Base-by-base conservation (phyloP, 1,284 basidiomycete species). In the Agaricales sp. region DNA sequence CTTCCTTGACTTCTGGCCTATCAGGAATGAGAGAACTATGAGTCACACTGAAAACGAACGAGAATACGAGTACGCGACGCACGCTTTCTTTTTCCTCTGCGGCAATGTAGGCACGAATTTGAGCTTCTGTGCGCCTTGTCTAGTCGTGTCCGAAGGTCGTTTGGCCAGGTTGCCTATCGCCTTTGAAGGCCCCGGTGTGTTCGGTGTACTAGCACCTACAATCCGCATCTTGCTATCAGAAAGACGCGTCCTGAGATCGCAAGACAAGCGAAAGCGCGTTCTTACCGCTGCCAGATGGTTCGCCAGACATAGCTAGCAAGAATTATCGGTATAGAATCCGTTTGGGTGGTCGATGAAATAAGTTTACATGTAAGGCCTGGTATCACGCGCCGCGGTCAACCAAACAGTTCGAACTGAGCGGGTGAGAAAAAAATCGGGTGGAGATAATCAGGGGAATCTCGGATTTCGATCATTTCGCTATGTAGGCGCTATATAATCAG, bases 31-130 rank as follows among this genome's bases (percentile, higher is more conserved):
- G 53, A 50, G 39, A 50, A 35, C 30, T 35, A 35, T n/a, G n/a
- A 8, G 30, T 35, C 8, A 35, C 30, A 35, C 8, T 47, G 46
- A 48, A 47, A 46, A 25, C 12, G 53, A n/a, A n/a, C n/a, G n/a
- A n/a, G 35, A 21, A 25, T 47, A 50, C 35, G 24, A 41, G 30
- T 46, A 30, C 54, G 54, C 51, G 45, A 73, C 85, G 70, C 63
- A 86, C 85, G 85, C 82, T 66, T 85, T 85, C 69, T 82, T 85
- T 56, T 85, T 75, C 54, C 82, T 68, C 19, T 73, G 62, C 12
- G 85, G 83, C 47, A 87, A 69, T 4, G 80, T 83, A 2, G 86
- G 85, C n/a, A 81, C 76, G 58, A 88, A 88, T 61, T 85, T 87
- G 64, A 88, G 74, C 61, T 80, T 88, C 56, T 79, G 77, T 0